phyloP scores from a whole-genome alignment of 129 eudicot species.

The Smallanthus sonchifolius region DNA sequence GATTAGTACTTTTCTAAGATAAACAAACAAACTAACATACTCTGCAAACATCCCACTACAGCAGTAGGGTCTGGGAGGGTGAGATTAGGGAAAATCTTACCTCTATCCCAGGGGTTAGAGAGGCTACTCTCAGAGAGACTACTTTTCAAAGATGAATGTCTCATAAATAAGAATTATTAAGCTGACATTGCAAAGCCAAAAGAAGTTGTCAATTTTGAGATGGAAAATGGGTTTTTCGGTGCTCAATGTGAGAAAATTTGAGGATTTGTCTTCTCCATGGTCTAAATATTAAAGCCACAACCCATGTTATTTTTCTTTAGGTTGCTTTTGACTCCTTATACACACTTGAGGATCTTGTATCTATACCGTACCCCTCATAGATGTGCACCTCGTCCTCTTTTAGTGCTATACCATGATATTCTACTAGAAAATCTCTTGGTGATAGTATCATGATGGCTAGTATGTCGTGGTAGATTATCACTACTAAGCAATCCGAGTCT shows the following conservation, averaged over 20 bases:
- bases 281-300: background rate
- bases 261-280: background rate
- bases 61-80: too few relatives aligned
- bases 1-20: background rate
- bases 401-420: background rate
- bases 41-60: too few relatives aligned
- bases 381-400: background rate
- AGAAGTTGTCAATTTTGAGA: background rate
- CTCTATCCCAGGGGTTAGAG: too few relatives aligned
- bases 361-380: background rate
- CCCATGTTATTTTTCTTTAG: background rate
- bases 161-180: background rate
- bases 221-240: background rate
- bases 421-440: background rate
- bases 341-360: background rate
- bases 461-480: background rate
- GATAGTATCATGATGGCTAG: conserved; percentile 1
- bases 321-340: background rate
- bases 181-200: background rate
- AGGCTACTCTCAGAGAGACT: too few relatives aligned
- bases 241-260: background rate
- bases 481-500: background rate
- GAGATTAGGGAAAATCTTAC: too few relatives aligned
- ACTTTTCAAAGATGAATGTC: background rate
- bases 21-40: too few relatives aligned